Base-by-base conservation (phyloP, 345 rosid genomes). In the Populus alba region DNA sequence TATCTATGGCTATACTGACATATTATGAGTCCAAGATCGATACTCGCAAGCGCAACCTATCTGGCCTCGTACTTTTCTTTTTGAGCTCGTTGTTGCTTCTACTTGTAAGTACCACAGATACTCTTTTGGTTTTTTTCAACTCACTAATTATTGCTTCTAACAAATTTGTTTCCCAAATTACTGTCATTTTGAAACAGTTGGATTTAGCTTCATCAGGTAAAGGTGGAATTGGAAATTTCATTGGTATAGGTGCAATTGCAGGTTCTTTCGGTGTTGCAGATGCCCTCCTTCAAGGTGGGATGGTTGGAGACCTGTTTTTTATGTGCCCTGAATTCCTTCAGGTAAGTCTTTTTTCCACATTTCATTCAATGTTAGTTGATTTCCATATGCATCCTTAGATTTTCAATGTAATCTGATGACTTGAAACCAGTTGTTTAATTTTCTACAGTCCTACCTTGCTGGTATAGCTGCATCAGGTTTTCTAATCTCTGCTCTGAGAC, bases 401-500 rank as follows among this genome's bases (percentile, higher is more conserved):
- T 61, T 75, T 67, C 8, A 18, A 9, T 25, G 25, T 1, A 8
- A 68, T 35, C 47, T 39, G 25, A 11, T 23, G 35, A 37, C 31
- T 39, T 11, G 8, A 53, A 7, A 13, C 41, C 3, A 65, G 47
- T 15, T 41, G 15, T 70, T 31, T 29, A 1, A 39, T 73, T 65
- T 20, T 1, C 20, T 82, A 75, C 85, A 96, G 99, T 96, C 98
- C 8, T 96, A 86, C 82, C 78, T 89, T n/a, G 98, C 86, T n/a
- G 97, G 98, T 65, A 65, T 94, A 81, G 98, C 99, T 75, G 95
- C 93, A 61, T 83, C 98, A 6, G 98, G 98, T 33, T 91, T 90
- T 63, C 68, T 96, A 57, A 94, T 97, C 8, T 94, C 99, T 38
- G 94, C 81, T 8, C 78, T 96, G 81, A 89, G 99, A 83, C 85